Conservation (phyloP, 129 eudicot species). For the Tagetes patula region DNA sequence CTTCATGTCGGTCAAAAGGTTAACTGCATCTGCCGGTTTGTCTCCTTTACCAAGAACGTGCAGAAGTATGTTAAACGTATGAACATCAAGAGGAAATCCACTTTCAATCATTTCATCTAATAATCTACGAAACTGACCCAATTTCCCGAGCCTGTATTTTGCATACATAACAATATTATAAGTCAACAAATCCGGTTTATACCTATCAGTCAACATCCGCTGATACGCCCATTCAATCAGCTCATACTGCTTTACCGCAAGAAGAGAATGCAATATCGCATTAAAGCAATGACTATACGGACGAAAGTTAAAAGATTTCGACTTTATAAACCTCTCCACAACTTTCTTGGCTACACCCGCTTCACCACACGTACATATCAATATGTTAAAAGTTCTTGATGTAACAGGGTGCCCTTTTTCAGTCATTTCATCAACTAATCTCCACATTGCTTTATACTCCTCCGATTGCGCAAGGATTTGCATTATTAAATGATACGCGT, state of each 20-base stretch:
- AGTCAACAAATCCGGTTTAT: conserved; percentile 68
- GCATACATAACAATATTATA: conserved; percentile 74
- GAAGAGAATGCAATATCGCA: conserved; percentile 78
- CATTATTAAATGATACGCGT: conserved; percentile 71
- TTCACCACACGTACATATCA: conserved; percentile 76
- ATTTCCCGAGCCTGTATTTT: conserved; percentile 65
- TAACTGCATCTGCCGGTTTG: conserved; percentile 69
- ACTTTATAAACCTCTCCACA: conserved; percentile 78
- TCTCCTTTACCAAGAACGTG: conserved; percentile 78
- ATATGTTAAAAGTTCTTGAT: conserved; percentile 75
- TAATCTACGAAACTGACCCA: conserved; percentile 64
- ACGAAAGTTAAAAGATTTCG: conserved; percentile 67
- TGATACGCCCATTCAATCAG: conserved; percentile 86
- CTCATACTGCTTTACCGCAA: conserved; percentile 57
- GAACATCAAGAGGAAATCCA: conserved; percentile 79
- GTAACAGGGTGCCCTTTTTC: conserved; percentile 80
- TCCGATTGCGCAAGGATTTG: conserved; percentile 73
- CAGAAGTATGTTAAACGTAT: conserved; percentile 80
- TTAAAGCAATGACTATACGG: conserved; percentile 74
- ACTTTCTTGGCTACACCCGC: conserved; percentile 75
- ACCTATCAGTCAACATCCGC: conserved; percentile 69
- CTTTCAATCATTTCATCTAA: conserved; percentile 73
- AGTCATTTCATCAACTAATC: conserved; percentile 84
- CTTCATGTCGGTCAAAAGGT: conserved; percentile 76
- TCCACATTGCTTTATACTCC: conserved; percentile 86